phyloP scores from a whole-genome alignment of 2,329 filamentous ascomycete species.

The Septoria linicola region DNA sequence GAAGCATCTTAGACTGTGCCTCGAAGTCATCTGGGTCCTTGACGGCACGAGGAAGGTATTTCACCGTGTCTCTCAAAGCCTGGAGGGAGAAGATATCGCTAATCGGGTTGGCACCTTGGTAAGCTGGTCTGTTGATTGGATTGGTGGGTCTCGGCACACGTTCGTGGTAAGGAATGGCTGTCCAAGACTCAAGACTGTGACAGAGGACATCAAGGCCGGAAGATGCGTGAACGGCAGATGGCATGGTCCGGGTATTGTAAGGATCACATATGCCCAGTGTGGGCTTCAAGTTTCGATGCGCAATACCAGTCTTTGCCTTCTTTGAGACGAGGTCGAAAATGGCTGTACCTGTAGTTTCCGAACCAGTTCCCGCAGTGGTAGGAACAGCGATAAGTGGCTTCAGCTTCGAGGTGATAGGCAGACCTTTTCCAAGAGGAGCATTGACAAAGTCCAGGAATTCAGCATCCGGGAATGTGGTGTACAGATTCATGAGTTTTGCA shows the following conservation, averaged over 20 bases:
- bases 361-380: constrained; percentile 82
- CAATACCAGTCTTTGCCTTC: constrained; percentile 91
- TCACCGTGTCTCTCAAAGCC: constrained; percentile 77
- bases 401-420: constrained; percentile 68
- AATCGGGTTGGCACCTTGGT: constrained; percentile 96
- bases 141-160: constrained; percentile 80
- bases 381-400: constrained; percentile 78
- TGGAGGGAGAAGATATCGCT: constrained; percentile 94
- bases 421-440: constrained; percentile 82
- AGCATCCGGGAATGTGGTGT: constrained; percentile 84
- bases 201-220: constrained; percentile 94
- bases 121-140: constrained; percentile 86
- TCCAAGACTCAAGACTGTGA: constrained; percentile 95
- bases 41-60: constrained; percentile 87
- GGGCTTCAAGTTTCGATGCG: constrained; percentile 92
- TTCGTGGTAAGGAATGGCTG: constrained; percentile 90
- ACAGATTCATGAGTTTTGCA: constrained; percentile 97
- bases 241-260: constrained; percentile 94
- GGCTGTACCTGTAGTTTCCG: constrained; percentile 94
- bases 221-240: constrained; percentile 83
- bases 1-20: constrained; percentile 91
- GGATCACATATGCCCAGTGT: constrained; percentile 84
- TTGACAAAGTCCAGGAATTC: constrained; percentile 98
- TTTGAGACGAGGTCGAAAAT: constrained; percentile 94
- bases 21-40: constrained; percentile 86